phyloP scores from a whole-genome alignment of 768 basidiomycete species.

The Trichaptum fuscoviolaceum region DNA sequence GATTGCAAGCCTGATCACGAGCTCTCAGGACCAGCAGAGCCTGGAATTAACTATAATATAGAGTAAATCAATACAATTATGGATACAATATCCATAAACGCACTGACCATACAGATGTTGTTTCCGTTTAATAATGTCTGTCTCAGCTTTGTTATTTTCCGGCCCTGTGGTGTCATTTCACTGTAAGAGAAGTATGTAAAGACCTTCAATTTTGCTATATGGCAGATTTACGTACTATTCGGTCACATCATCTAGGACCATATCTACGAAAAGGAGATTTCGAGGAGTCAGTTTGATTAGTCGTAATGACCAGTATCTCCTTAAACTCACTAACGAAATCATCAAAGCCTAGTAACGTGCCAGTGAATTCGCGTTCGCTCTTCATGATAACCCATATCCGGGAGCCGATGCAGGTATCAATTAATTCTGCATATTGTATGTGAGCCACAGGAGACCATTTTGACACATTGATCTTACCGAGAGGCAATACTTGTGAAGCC shows the following conservation, averaged over 20 bases:
- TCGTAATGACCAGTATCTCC: neutral
- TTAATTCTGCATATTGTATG: constrained; percentile 58
- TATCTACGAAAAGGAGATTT: constrained; percentile 42
- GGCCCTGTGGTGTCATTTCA: constrained; percentile 79
- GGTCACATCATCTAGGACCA: constrained; percentile 94
- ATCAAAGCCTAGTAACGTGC: constrained; percentile 92
- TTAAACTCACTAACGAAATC: constrained; percentile 96
- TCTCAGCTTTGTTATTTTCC: constrained; percentile 72
- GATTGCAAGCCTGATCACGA: constrained; percentile 10
- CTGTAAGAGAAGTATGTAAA: constrained; percentile 33
- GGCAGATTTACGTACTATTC: constrained; percentile 70
- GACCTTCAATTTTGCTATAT: constrained; percentile 4
- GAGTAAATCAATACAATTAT: neutral
- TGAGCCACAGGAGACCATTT: neutral
- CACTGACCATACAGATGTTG: constrained; percentile 90
- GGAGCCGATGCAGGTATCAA: constrained; percentile 96
- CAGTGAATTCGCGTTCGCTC: constrained; percentile 93
- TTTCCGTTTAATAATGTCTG: constrained; percentile 92
- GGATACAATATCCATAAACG: neutral
- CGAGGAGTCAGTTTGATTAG: constrained; percentile 2
- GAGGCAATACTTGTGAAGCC: constrained; percentile 93
- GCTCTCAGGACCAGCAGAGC: constrained; percentile 61
- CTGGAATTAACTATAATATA: constrained; percentile 58
- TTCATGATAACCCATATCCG: constrained; percentile 99
- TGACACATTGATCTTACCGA: constrained; percentile 44